phyloP scores from a whole-genome alignment of 306 rosid genomes.

The Castanea sativa region DNA sequence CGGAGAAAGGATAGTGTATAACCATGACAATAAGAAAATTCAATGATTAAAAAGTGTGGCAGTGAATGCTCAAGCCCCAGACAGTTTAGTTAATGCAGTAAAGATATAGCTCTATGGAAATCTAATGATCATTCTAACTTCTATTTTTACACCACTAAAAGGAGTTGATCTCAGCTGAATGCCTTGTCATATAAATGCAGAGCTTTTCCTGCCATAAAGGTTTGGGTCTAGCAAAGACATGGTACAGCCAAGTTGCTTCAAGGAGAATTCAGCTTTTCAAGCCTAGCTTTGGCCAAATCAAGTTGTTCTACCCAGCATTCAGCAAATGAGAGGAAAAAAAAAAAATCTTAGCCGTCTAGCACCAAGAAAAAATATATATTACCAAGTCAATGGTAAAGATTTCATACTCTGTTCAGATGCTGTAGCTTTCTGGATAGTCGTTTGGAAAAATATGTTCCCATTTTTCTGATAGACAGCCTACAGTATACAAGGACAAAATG shows the following conservation, averaged over 20 bases:
- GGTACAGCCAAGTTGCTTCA: conserved; percentile 6
- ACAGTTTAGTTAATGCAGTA: neutral
- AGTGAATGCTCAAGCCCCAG: neutral
- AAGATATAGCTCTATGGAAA: neutral
- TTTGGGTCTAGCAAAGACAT: neutral
- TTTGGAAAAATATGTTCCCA: conserved; percentile 66
- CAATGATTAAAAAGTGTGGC: neutral
- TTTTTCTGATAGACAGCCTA: conserved; percentile 70
- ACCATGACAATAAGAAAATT: neutral
- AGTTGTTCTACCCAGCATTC: conserved; percentile 45
- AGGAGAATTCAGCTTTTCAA: conserved; percentile 44
- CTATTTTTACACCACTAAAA: neutral
- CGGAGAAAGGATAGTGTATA: neutral
- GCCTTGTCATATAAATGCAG: neutral
- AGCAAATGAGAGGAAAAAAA: neutral
- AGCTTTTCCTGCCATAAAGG: conserved; percentile 7
- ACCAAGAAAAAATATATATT: neutral
- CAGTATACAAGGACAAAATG: neutral
- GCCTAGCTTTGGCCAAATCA: conserved; percentile 54
- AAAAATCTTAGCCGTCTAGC: neutral
- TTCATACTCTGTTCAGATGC: conserved; percentile 61
- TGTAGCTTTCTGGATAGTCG: conserved; percentile 55
- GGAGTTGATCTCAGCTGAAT: conserved; percentile 9
- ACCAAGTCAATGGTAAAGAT: neutral
- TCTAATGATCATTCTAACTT: neutral